Evolutionary conservation across 345 rosid genomes (phyloP).

Genomic region (Turritis glabra): DNA sequence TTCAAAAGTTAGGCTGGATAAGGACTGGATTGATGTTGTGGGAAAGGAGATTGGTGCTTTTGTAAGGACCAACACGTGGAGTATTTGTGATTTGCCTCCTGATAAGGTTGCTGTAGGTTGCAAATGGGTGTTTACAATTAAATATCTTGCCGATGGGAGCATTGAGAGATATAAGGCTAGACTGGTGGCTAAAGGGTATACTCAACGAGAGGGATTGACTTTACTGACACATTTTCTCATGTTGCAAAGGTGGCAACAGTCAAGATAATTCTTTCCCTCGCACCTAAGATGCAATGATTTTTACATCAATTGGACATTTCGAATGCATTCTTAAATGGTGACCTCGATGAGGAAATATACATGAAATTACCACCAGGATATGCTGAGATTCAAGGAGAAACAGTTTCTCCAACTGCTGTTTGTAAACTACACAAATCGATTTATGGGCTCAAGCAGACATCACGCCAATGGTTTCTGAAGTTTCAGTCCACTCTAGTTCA

Average conservation of each 20-base stretch:
- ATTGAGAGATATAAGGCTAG: neutral
- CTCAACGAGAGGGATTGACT: neutral
- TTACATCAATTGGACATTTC: neutral
- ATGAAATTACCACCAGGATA: neutral
- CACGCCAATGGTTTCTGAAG: neutral
- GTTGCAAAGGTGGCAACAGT: neutral
- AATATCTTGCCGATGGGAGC: neutral
- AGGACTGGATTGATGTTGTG: neutral
- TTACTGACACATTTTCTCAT: neutral
- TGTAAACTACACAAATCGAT: neutral
- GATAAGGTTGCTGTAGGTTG: neutral
- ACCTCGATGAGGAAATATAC: neutral
- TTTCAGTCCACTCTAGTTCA: fast-evolving
- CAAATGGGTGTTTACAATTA: neutral
- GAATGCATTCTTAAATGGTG: neutral
- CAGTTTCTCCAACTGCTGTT: neutral
- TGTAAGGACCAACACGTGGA: too few relatives aligned
- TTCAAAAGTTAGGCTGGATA: neutral
- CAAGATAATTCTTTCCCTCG: neutral
- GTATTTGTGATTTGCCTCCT: neutral
- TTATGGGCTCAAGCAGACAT: neutral
- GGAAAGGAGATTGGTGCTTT: neutral
- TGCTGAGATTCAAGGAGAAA: too few relatives aligned
- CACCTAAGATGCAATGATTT: neutral
- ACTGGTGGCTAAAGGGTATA: neutral